A percentile compares a stretch with the other conserved stretches of the same genome.
Conservation (phyloP, 2,329 filamentous ascomycete species). For the Ophioceras dolichostomum region DNA sequence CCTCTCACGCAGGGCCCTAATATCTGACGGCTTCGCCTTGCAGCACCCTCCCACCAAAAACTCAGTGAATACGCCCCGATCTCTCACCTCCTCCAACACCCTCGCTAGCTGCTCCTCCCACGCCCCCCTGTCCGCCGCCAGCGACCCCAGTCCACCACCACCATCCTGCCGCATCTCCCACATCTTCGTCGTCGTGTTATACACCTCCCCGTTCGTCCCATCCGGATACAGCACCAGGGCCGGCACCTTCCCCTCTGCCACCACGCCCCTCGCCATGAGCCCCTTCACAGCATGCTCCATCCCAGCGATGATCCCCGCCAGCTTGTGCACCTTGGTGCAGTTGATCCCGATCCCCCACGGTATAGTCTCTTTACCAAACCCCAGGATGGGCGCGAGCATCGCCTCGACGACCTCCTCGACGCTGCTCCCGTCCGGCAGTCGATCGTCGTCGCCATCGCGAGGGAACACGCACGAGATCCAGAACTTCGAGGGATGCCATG, state of each 20-base stretch:
- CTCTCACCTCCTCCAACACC: slow-evolving; percentile 14
- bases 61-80: slow-evolving; percentile 26
- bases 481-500: slow-evolving; percentile 22
- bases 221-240: slow-evolving; percentile 55
- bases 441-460: slow-evolving; percentile 28
- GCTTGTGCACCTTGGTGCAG: slow-evolving; percentile 53
- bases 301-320: slow-evolving; percentile 39
- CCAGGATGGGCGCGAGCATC: slow-evolving; percentile 19
- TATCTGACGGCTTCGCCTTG: slow-evolving; percentile 15
- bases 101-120: slow-evolving; percentile 1
- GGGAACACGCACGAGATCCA: slow-evolving; percentile 57
- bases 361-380: slow-evolving; percentile 8
- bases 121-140: slow-evolving; percentile 13
- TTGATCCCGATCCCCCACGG: slow-evolving; percentile 58
- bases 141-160: no score
- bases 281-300: slow-evolving; percentile 36
- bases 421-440: slow-evolving; percentile 45
- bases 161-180: slow-evolving; percentile 36
- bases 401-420: slow-evolving; percentile 26
- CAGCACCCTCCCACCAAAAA: slow-evolving; percentile 43
- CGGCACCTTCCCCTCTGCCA: slow-evolving; percentile 26
- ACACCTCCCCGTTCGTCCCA: slow-evolving; percentile 55
- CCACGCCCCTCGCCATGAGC: slow-evolving; percentile 20
- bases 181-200: slow-evolving; percentile 48
- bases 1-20: neutral